These are phyloP conservation scores for Aspergillus caelatus DNA, from an alignment of 2,329 filamentous ascomycete genomes.

Conservation along the genomic window DNA sequence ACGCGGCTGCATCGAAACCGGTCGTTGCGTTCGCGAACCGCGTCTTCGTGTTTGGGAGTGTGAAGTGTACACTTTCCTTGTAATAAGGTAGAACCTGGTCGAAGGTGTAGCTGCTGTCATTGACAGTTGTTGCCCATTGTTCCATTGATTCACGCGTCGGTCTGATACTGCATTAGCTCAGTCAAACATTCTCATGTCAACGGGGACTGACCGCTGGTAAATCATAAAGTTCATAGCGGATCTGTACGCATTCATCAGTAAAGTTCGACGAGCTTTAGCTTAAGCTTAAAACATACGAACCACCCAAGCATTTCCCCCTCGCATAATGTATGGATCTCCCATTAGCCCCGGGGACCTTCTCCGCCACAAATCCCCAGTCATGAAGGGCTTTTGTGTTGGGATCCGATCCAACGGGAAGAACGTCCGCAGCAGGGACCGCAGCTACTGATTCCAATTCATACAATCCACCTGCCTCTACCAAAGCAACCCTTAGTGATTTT, in stretches of 20 bases:
- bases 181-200: not conserved
- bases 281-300: constrained; percentile 8
- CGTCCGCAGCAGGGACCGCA: constrained; percentile 24
- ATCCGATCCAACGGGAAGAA: constrained; percentile 26
- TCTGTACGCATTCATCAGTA: constrained; percentile 10
- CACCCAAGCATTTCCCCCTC: constrained; percentile 19
- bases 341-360: constrained; percentile 26
- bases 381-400: constrained; percentile 14
- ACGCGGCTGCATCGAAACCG: constrained; percentile 25
- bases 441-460: constrained; percentile 33
- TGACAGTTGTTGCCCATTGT: constrained; percentile 26
- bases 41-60: constrained; percentile 18
- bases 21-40: constrained; percentile 26
- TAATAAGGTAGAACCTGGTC: constrained; percentile 30
- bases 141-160: constrained; percentile 21
- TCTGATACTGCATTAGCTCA: not conserved
- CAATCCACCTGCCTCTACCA: constrained; percentile 32
- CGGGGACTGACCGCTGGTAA: constrained; percentile 19
- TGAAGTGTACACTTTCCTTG: constrained; percentile 32
- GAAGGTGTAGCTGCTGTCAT: constrained; percentile 29
- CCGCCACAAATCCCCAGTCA: constrained; percentile 32
- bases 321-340: constrained; percentile 21
- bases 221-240: constrained; percentile 28
- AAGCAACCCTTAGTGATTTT: constrained; percentile 25
- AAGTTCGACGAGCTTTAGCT: constrained; percentile 14